These are phyloP conservation scores for Botryotinia convoluta DNA, from an alignment of 2,329 filamentous ascomycete genomes.

Conservation along the genomic window DNA sequence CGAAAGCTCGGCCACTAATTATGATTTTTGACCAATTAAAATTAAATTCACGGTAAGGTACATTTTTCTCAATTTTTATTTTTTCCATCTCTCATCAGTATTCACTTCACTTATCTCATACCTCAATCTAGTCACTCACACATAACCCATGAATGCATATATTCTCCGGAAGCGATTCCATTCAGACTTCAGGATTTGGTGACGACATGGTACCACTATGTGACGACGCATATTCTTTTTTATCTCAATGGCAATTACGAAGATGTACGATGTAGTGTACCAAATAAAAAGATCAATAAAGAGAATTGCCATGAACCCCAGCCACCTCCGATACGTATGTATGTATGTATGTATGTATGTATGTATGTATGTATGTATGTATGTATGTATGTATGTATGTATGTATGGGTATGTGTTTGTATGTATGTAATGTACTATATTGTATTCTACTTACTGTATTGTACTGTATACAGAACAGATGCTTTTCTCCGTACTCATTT, in stretches of 20 bases:
- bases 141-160: not conserved
- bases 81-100: not conserved
- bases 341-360: not conserved
- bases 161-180: conserved; percentile 10
- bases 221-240: not conserved
- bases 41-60: not conserved
- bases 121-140: not conserved
- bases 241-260: not conserved
- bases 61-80: not conserved
- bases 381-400: not conserved
- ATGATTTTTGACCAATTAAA: conserved; percentile 5
- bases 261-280: conserved; percentile 1
- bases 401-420: not conserved
- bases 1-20: conserved; percentile 1
- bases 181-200: not conserved
- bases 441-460: not conserved
- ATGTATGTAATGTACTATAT: conserved; percentile 4
- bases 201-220: conserved; percentile 5
- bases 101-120: not conserved
- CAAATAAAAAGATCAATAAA: not conserved
- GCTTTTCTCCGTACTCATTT: conserved; percentile 16
- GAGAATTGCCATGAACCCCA: not conserved
- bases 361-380: not conserved
- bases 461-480: conserved; percentile 5
- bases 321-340: conserved; percentile 3